Percentiles rank a stretch among this genome's conserved stretches.
Evolutionary conservation across 768 basidiomycete genomes (phyloP).

Genomic region (Clathrus columnatus): DNA sequence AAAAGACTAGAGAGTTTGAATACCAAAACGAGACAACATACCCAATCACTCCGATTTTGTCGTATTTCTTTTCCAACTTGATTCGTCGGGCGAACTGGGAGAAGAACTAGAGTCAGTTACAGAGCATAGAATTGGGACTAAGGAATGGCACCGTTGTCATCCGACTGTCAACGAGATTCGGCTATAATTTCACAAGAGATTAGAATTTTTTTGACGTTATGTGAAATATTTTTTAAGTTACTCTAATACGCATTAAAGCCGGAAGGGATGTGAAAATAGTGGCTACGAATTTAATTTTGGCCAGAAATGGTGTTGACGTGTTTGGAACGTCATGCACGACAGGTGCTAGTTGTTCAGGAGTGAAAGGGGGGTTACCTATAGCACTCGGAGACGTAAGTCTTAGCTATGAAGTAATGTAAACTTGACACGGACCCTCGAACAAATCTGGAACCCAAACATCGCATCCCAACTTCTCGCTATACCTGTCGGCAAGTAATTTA

Average conservation of each 20-base stretch:
- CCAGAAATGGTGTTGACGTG: neutral
- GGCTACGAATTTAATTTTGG: slow-evolving; percentile 3
- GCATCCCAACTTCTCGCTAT: slow-evolving; percentile 39
- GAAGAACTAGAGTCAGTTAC: neutral
- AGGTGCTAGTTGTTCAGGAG: slow-evolving; percentile 20
- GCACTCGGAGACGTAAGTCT: neutral
- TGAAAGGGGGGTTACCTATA: slow-evolving; percentile 23
- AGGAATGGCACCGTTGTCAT: slow-evolving; percentile 17
- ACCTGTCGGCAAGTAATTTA: slow-evolving; percentile 48
- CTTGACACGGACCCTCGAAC: slow-evolving; percentile 36
- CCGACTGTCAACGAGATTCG: slow-evolving; percentile 22
- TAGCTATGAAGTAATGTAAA: neutral
- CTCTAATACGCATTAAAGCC: slow-evolving; percentile 8
- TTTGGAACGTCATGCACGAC: slow-evolving; percentile 24
- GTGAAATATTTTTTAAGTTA: too few species aligned
- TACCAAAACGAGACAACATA: slow-evolving; percentile 18
- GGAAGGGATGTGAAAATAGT: neutral
- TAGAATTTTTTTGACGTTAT: slow-evolving; percentile 1
- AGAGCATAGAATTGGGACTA: too few species aligned
- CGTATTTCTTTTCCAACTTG: slow-evolving; percentile 30
- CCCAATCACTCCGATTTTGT: slow-evolving; percentile 35
- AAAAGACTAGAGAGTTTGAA: neutral
- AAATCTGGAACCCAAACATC: slow-evolving; percentile 61
- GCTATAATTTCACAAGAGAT: slow-evolving; percentile 18
- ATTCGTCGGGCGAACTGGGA: slow-evolving; percentile 29